Percentiles rank a stretch among this genome's conserved stretches.
Conservation (phyloP, 148 eudicot genomes). For the Camellia japonica region DNA sequence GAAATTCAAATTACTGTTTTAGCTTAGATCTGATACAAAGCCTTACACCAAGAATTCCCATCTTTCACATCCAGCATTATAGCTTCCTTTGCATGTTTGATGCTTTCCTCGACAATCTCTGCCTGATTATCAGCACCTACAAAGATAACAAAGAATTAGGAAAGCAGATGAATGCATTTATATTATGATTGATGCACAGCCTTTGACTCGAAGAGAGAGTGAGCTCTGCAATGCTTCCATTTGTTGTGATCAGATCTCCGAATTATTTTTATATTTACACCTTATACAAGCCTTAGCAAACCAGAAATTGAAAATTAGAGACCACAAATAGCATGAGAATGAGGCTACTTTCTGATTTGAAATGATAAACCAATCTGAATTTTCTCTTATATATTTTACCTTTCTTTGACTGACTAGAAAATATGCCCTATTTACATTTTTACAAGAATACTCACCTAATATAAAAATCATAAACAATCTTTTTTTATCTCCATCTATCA, state of each 20-base stretch:
- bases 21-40: conserved; percentile 5
- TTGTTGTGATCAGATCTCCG: background rate
- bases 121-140: conserved; percentile 70
- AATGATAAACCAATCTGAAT: background rate
- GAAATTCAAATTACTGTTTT: background rate
- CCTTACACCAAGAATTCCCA: conserved; percentile 98
- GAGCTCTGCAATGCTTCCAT: background rate
- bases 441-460: conserved; percentile 1
- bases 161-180: conserved; percentile 4
- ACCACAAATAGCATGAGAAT: background rate
- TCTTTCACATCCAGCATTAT: conserved; percentile 81
- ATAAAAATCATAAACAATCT: background rate
- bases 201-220: background rate
- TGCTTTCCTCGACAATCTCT: conserved; percentile 73
- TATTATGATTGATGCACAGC: background rate
- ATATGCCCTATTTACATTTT: background rate
- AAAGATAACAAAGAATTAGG: conserved; percentile 19
- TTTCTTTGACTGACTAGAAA: background rate
- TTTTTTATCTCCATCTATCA: no score
- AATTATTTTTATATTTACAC: background rate
- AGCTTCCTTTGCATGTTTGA: conserved; percentile 90
- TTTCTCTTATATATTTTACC: background rate
- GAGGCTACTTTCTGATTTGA: background rate
- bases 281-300: background rate
- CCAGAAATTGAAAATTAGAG: background rate